Evolutionary conservation across 2,329 filamentous ascomycete species (phyloP).

Genomic region (Fusarium decemcellulare): DNA sequence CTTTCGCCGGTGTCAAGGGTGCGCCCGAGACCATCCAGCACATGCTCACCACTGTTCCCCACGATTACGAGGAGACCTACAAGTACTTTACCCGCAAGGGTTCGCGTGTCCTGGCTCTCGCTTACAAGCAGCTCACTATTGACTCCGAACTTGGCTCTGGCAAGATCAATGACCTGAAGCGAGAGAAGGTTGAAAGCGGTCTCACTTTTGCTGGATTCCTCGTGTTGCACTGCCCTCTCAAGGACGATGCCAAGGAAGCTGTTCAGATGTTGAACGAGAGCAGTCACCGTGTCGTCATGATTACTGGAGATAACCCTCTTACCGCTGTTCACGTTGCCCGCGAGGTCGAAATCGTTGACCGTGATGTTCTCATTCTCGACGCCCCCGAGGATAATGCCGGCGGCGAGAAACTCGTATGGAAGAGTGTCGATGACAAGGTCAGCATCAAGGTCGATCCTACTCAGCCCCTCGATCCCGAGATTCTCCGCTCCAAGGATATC

Average conservation of each 20-base stretch:
- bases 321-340: constrained; percentile 96
- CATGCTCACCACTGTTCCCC: constrained; percentile 87
- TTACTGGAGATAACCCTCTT: constrained; percentile 97
- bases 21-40: constrained; percentile 97
- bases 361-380: constrained; percentile 94
- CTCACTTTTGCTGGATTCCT: constrained; percentile 95
- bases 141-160: constrained; percentile 86
- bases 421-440: constrained; percentile 91
- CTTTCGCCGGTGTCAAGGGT: constrained; percentile 96
- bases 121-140: constrained; percentile 89
- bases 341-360: constrained; percentile 97
- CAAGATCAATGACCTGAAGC: constrained; percentile 93
- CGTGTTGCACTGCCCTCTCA: constrained; percentile 94
- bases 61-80: constrained; percentile 96
- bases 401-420: constrained; percentile 90
- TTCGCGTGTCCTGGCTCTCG: constrained; percentile 92
- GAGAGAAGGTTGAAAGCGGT: constrained; percentile 89
- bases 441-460: constrained; percentile 89
- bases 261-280: constrained; percentile 99
- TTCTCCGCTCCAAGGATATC: constrained; percentile 88
- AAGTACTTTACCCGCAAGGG: constrained; percentile 98
- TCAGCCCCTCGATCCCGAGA: constrained; percentile 83
- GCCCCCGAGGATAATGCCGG: constrained; percentile 90
- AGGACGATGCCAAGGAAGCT: constrained; percentile 94
- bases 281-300: constrained; percentile 99